Conservation (phyloP, 2,329 filamentous ascomycete species). For the Aspergillus fructus region DNA sequence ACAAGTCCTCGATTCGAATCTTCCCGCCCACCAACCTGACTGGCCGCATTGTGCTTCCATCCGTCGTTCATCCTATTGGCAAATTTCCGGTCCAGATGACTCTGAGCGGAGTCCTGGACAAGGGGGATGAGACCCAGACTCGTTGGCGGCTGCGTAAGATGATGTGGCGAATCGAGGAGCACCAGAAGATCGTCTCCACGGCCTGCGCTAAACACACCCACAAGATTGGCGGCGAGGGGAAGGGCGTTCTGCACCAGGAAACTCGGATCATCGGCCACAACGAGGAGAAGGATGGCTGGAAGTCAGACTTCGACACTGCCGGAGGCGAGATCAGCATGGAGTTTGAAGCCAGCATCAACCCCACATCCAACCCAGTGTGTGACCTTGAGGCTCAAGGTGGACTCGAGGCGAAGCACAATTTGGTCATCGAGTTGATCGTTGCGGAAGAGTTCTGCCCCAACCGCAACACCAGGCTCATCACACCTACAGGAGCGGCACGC, state of each 20-base stretch:
- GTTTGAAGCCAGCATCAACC: constrained; percentile 65
- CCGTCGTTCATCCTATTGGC: constrained; percentile 82
- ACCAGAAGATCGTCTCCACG: constrained; percentile 72
- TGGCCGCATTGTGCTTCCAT: constrained; percentile 76
- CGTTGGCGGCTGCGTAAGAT: constrained; percentile 90
- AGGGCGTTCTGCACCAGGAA: constrained; percentile 72
- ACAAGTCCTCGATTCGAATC: constrained; percentile 87
- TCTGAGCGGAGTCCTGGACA: constrained; percentile 81
- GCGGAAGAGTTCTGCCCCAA: constrained; percentile 78
- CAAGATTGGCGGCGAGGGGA: constrained; percentile 64
- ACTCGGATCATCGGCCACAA: constrained; percentile 75
- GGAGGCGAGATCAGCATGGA: constrained; percentile 78
- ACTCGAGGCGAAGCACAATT: constrained; percentile 76
- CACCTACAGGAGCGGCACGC: constrained; percentile 84
- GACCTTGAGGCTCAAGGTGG: constrained; percentile 73
- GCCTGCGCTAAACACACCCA: constrained; percentile 75
- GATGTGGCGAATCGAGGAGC: constrained; percentile 91
- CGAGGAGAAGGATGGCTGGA: constrained; percentile 86
- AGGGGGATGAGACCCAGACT: constrained; percentile 66
- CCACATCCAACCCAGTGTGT: constrained; percentile 67
- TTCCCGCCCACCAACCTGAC: constrained; percentile 96
- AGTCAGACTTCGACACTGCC: constrained; percentile 68
- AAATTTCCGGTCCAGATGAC: constrained; percentile 76
- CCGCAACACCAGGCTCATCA: constrained; percentile 71
- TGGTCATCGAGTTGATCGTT: constrained; percentile 91